Evolutionary conservation across 805 yeast species (phyloP).

Genomic region (Candida palmyrensis): DNA sequence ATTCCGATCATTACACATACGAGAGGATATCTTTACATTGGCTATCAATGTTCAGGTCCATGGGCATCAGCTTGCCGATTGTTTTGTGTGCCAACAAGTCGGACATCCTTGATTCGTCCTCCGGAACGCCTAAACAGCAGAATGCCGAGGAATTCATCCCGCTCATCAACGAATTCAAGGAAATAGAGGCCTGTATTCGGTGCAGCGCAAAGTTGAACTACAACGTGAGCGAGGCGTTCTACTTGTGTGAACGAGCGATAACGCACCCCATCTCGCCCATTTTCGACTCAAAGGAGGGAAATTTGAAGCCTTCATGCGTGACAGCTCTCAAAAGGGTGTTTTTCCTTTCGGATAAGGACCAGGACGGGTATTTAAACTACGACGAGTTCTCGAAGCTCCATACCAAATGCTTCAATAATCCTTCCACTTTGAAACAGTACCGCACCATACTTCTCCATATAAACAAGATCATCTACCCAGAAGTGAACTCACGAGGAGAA

Average conservation of each 20-base stretch:
- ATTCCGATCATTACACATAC: conserved; percentile 90
- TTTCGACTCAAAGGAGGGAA: conserved; percentile 86
- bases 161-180: conserved; percentile 83
- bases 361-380: conserved; percentile 75
- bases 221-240: conserved; percentile 88
- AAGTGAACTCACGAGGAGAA: conserved; percentile 12
- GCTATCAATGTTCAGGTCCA: conserved; percentile 88
- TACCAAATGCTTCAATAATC: conserved; percentile 53
- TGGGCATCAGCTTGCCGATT: conserved; percentile 94
- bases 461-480: conserved; percentile 27
- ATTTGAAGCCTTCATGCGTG: conserved; percentile 69
- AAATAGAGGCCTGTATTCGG: conserved; percentile 86
- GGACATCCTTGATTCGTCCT: conserved; percentile 41
- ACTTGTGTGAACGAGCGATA: conserved; percentile 88
- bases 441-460: conserved; percentile 32
- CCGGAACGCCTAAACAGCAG: conserved; percentile 35
- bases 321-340: conserved; percentile 78
- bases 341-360: conserved; percentile 82
- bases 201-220: conserved; percentile 80
- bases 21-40: conserved; percentile 89
- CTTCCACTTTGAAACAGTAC: conserved; percentile 25
- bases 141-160: conserved; percentile 80
- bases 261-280: conserved; percentile 91
- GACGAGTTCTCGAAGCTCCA: conserved; percentile 70
- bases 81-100: conserved; percentile 83